Base-by-base conservation (phyloP, 2,329 filamentous ascomycete species). In the Fusarium protoensiforme region DNA sequence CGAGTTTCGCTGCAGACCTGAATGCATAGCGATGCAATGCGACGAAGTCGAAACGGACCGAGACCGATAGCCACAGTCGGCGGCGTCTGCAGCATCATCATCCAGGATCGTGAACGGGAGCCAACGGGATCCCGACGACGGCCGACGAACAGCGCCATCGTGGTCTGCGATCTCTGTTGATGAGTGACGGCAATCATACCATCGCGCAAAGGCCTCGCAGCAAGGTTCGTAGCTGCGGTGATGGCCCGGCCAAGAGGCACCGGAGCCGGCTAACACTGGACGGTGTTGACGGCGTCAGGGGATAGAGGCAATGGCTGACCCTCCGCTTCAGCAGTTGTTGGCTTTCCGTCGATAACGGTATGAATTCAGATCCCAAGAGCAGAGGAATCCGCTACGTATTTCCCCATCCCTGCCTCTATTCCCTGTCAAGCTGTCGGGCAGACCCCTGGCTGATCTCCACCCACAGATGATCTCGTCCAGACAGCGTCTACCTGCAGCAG, bases 21-120 rank as follows among this genome's bases (percentile, higher is more conserved):
- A 39, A 36, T 56, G 71, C 58, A 57, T 60, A 57, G 58, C 43
- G 36, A 66, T 75, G 71, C 67, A 64, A 64, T 65, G 61, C 59
- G 59, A 64, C 61, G 59, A 62, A 65, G 64, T 73, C 66, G 51
- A 77, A 68, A 65, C 69, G 71, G 64, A 73, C 73, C 71, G 75
- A 77, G 73, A 71, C 61, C 56, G 43, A 51, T 33, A 41, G 56
- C 41, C 61, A 53, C 22, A 38, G 60, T 51, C 64, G 31, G 59
- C 48, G 67, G 64, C 67, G 59, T 54, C 71, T 72, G 71, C 67
- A 65, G 24, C 59, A 56, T 64, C 66, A 64, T 64, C 71, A 56
- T 46, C 31, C 48, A 22, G 68, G 54, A 61, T 65, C 35, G 61
- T 59, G 46, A 61, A 58, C 68, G 54, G 43, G 53, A 36, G 61